Evolutionary conservation across 352 stramenopile genomes (phyloP).

Genomic region (Pythium coloratum): DNA sequence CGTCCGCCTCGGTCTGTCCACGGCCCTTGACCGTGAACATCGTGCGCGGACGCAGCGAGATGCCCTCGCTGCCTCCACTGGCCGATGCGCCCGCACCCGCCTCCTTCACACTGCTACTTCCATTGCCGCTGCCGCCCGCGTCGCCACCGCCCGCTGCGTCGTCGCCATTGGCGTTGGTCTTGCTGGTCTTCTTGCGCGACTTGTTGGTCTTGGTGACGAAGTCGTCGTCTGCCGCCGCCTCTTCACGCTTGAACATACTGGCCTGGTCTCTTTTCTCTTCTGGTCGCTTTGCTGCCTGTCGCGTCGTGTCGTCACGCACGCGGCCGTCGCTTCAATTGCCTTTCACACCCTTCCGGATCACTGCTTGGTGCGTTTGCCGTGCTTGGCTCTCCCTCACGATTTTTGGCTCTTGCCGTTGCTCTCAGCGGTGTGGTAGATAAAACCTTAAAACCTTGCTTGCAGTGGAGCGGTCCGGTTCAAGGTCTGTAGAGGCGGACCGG

Average conservation of each 20-base stretch:
- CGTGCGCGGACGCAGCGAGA: constrained; percentile 80
- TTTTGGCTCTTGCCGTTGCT: constrained; percentile 7
- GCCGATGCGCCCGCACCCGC: not conserved
- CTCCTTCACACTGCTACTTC: not conserved
- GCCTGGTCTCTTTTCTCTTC: not conserved
- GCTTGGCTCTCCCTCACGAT: constrained; percentile 4
- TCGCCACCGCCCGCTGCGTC: constrained; percentile 9
- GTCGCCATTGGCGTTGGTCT: constrained; percentile 15
- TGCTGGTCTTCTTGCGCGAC: constrained; percentile 62
- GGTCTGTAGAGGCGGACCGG: not conserved
- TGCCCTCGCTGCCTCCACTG: constrained; percentile 30
- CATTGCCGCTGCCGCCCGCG: not conserved
- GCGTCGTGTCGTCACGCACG: constrained; percentile 2
- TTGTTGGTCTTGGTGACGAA: constrained; percentile 80
- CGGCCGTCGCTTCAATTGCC: not conserved
- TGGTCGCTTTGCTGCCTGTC: not conserved
- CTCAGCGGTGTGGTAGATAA: not conserved
- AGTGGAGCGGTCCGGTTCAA: not conserved
- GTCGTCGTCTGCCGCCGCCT: constrained; percentile 49
- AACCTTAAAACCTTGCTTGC: not conserved
- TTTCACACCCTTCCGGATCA: not conserved
- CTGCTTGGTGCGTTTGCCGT: constrained; percentile 3
- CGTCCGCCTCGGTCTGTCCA: constrained; percentile 67
- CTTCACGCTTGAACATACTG: constrained; percentile 33
- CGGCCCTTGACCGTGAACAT: constrained; percentile 90